These are phyloP conservation scores for Eucalyptus globulus DNA, from an alignment of 345 rosid species.

Conservation along the genomic window DNA sequence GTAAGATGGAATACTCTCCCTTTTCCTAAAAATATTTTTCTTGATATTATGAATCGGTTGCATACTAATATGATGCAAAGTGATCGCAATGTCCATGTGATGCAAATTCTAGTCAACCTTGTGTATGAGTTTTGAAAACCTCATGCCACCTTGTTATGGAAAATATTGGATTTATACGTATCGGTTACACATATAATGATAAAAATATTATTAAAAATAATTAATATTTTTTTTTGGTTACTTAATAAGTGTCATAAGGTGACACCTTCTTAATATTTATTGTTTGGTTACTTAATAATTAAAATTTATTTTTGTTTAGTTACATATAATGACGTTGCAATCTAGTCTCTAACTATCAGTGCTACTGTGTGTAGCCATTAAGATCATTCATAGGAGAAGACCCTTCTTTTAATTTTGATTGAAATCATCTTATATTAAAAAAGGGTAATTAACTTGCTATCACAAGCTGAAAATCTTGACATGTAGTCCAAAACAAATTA, in stretches of 20 bases:
- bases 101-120: not conserved
- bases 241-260: not conserved
- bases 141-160: not conserved
- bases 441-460: not conserved
- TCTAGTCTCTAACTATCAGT: not conserved
- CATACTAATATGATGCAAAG: too few relatives aligned
- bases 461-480: too few relatives aligned
- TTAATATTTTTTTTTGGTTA: not conserved
- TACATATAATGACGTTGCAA: not conserved
- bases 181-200: not conserved
- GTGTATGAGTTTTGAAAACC: not conserved
- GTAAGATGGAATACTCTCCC: not conserved
- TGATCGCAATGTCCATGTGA: too few relatives aligned
- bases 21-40: too few relatives aligned
- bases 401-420: not conserved
- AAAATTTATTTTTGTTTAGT: too few relatives aligned
- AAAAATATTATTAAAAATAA: too few relatives aligned
- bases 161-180: not conserved
- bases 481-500: too few relatives aligned
- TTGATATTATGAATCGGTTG: too few relatives aligned
- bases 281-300: too few relatives aligned
- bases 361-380: not conserved
- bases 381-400: not conserved
- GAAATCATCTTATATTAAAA: not conserved
- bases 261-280: not conserved